Percentiles rank a stretch among this genome's conserved stretches.
Conservation (phyloP, 139 green algal species). For the Bryopsis sp. region DNA sequence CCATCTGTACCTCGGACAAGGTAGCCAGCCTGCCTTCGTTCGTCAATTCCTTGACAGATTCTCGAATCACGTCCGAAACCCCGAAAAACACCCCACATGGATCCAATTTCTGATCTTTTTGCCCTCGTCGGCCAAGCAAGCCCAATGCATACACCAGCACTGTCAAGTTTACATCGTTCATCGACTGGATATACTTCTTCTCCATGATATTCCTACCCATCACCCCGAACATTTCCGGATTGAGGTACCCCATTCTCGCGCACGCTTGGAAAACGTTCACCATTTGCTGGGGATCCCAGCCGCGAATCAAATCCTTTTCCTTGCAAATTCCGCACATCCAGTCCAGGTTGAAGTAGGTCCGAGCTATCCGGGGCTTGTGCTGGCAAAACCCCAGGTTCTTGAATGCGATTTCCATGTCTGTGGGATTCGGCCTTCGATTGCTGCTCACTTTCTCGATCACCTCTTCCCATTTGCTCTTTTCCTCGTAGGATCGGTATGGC, state of each 20-base stretch:
- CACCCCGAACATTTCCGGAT: slow-evolving; percentile 3
- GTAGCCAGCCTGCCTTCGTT: not conserved
- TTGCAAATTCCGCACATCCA: not conserved
- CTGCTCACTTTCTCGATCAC: not conserved
- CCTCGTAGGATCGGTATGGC: too few species aligned
- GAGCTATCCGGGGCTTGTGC: not conserved
- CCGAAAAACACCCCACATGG: slow-evolving; percentile 19
- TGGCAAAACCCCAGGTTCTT: not conserved
- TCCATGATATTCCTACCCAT: not conserved
- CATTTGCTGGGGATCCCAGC: not conserved
- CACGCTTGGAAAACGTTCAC: slow-evolving; percentile 7
- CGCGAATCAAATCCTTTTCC: too few species aligned
- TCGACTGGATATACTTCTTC: not conserved
- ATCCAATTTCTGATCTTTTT: slow-evolving; percentile 8
- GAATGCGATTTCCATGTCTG: not conserved
- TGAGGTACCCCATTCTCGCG: slow-evolving; percentile 4
- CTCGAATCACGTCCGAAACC: slow-evolving; percentile 2
- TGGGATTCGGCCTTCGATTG: not conserved
- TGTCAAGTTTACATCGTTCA: not conserved
- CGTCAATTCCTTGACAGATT: not conserved
- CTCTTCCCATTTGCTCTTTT: slow-evolving; percentile 9
- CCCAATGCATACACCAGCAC: slow-evolving; percentile 6
- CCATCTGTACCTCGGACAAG: not conserved
- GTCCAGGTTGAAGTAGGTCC: slow-evolving; percentile 4
- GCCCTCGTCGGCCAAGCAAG: not conserved